Conservation (phyloP, 2,329 filamentous ascomycete species). For the Ascochyta lentis region DNA sequence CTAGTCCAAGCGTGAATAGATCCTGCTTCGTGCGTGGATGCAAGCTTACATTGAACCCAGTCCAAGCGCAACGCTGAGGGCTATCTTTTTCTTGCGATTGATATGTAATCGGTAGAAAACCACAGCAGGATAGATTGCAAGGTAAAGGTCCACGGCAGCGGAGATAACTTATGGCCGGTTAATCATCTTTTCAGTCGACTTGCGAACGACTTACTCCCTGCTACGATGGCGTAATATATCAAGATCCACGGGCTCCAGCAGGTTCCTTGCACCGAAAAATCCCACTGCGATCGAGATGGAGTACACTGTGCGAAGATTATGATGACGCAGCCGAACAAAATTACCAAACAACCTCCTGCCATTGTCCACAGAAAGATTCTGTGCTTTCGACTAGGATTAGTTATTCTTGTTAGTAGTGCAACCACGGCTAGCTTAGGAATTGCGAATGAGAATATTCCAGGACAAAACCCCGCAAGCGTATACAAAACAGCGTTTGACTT, state of each 20-base stretch:
- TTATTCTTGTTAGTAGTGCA: slow-evolving; percentile 47
- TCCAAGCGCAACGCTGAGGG: slow-evolving; percentile 46
- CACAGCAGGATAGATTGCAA: slow-evolving; percentile 52
- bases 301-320: slow-evolving; percentile 54
- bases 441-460: slow-evolving; percentile 50
- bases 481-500: slow-evolving; percentile 40
- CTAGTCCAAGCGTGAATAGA: not conserved
- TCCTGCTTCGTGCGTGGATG: too few species aligned
- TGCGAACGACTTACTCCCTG: too few species aligned
- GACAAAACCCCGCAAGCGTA: slow-evolving; percentile 48
- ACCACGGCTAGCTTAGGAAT: slow-evolving; percentile 55
- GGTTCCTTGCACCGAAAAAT: slow-evolving; percentile 37
- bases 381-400: slow-evolving; percentile 49
- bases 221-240: not conserved
- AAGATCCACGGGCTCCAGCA: slow-evolving; percentile 41
- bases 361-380: slow-evolving; percentile 49
- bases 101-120: slow-evolving; percentile 50
- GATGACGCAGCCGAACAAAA: slow-evolving; percentile 48
- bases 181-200: too few species aligned
- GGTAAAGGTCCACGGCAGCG: slow-evolving; percentile 49
- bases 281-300: slow-evolving; percentile 52
- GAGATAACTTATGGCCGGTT: not conserved
- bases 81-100: slow-evolving; percentile 52
- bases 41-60: not conserved
- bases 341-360: slow-evolving; percentile 29